These are phyloP conservation scores for Diaporthe longicolla DNA, from an alignment of 2,329 filamentous ascomycete species.

Conservation along the genomic window DNA sequence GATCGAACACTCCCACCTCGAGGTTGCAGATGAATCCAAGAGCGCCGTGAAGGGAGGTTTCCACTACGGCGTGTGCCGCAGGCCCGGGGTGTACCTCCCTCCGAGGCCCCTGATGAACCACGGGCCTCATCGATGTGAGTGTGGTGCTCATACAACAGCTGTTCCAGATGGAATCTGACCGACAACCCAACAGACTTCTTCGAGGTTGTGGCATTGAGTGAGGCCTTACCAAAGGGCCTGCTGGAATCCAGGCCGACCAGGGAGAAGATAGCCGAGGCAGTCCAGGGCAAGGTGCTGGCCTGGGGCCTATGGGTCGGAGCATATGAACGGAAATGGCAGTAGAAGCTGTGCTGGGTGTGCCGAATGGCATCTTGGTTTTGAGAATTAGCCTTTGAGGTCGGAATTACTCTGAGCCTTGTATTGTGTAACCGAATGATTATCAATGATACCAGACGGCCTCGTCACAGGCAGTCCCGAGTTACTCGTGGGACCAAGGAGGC, in stretches of 20 bases:
- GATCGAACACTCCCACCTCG: conserved; percentile 56
- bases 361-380: not conserved
- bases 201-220: conserved; percentile 62
- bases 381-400: too few relatives aligned
- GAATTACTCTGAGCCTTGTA: too few relatives aligned
- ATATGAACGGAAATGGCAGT: conserved; percentile 58
- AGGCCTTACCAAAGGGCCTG: conserved; percentile 56
- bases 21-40: conserved; percentile 48
- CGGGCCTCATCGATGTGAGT: conserved; percentile 64
- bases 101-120: conserved; percentile 64
- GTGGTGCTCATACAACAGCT: not conserved
- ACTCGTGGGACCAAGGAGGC: not conserved
- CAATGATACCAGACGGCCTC: not conserved
- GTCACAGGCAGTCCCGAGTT: not conserved
- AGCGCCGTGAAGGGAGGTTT: conserved; percentile 60
- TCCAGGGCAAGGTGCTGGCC: conserved; percentile 62
- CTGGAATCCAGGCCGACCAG: conserved; percentile 56
- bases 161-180: not conserved
- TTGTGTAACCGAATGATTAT: not conserved
- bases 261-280: conserved; percentile 58
- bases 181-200: conserved; percentile 58
- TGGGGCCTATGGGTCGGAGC: conserved; percentile 65
- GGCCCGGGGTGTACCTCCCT: conserved; percentile 58
- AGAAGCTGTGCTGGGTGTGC: not conserved
- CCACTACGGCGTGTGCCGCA: conserved; percentile 59